Percentiles rank a stretch among this genome's conserved stretches.
Conservation (phyloP, 2,329 filamentous ascomycete genomes). For the Hymenoscyphus linearis region DNA sequence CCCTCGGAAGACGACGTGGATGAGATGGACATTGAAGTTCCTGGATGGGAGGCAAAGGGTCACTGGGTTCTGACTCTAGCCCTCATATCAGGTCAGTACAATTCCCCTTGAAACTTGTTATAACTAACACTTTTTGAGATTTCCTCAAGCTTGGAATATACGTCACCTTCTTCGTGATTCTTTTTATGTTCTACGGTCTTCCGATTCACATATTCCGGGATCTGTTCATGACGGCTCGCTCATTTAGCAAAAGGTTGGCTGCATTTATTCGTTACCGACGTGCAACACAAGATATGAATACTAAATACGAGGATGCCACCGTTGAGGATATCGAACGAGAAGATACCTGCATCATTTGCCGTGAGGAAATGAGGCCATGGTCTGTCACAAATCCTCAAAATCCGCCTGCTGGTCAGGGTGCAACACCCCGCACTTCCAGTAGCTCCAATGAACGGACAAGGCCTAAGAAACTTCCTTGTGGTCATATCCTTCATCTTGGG, state of each 20-base stretch:
- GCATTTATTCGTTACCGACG: constrained; percentile 87
- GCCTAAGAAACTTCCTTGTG: constrained; percentile 94
- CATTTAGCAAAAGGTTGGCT: constrained; percentile 83
- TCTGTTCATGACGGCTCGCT: constrained; percentile 87
- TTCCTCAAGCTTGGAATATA: constrained; percentile 90
- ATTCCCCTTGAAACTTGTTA: background rate
- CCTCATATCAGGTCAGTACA: constrained; percentile 63
- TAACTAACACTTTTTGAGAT: constrained; percentile 46
- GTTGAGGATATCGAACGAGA: constrained; percentile 78
- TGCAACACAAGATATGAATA: constrained; percentile 90
- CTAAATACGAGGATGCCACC: constrained; percentile 82
- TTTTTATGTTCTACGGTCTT: constrained; percentile 88
- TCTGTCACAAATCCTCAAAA: constrained; percentile 41
- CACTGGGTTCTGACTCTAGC: constrained; percentile 88
- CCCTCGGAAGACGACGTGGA: constrained; percentile 72
- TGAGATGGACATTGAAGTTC: constrained; percentile 90
- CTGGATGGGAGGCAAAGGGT: constrained; percentile 94
- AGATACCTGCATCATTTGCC: constrained; percentile 95
- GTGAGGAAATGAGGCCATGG: constrained; percentile 92
- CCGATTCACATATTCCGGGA: constrained; percentile 97
- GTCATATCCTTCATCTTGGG: constrained; percentile 89
- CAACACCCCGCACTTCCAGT: constrained; percentile 32
- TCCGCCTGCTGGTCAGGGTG: constrained; percentile 33
- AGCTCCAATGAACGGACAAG: constrained; percentile 73
- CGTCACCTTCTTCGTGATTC: constrained; percentile 84